A percentile compares a stretch with the other conserved stretches of the same genome.
These are phyloP conservation scores for Rubia peregrina DNA, from an alignment of 305 asterid species.

Conservation along the genomic window DNA sequence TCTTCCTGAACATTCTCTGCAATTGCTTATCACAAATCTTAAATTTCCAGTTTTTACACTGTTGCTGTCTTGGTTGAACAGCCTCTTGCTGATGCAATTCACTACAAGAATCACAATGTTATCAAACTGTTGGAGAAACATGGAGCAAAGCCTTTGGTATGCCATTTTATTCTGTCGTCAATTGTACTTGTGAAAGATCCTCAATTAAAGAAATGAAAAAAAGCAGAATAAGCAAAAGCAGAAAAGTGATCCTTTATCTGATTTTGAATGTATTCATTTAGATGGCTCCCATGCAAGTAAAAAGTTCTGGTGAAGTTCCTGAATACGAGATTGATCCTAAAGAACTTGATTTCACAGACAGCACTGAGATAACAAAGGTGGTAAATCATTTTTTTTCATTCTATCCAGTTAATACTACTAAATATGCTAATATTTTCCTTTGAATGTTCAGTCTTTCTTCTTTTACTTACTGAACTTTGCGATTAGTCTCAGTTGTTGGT, in stretches of 20 bases:
- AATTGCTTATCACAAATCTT: not conserved
- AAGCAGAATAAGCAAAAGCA: not conserved
- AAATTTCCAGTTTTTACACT: not conserved
- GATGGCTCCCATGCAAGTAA: constrained; percentile 88
- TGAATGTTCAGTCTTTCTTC: not conserved
- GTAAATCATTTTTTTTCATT: not conserved
- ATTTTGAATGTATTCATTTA: constrained; percentile 22
- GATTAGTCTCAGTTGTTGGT: not conserved
- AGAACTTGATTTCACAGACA: constrained; percentile 75
- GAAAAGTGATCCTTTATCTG: not conserved
- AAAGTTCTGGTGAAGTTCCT: constrained; percentile 65
- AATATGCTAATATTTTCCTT: not conserved
- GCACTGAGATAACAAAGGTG: constrained; percentile 71
- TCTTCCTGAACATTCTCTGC: constrained; percentile 1
- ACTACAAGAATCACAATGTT: constrained; percentile 64
- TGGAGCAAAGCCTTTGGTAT: constrained; percentile 64
- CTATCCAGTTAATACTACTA: not conserved
- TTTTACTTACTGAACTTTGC: not conserved
- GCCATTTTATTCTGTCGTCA: constrained; percentile 8
- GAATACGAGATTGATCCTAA: constrained; percentile 76
- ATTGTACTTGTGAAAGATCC: not conserved
- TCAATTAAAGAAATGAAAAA: not conserved
- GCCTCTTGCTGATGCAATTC: constrained; percentile 91
- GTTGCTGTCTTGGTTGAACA: constrained; percentile 26
- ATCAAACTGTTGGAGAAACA: constrained; percentile 68